A percentile compares a stretch with the other conserved stretches of the same genome.
Evolutionary conservation across 2,329 filamentous ascomycete genomes (phyloP).

Genomic region (Annulohypoxylon truncatum): DNA sequence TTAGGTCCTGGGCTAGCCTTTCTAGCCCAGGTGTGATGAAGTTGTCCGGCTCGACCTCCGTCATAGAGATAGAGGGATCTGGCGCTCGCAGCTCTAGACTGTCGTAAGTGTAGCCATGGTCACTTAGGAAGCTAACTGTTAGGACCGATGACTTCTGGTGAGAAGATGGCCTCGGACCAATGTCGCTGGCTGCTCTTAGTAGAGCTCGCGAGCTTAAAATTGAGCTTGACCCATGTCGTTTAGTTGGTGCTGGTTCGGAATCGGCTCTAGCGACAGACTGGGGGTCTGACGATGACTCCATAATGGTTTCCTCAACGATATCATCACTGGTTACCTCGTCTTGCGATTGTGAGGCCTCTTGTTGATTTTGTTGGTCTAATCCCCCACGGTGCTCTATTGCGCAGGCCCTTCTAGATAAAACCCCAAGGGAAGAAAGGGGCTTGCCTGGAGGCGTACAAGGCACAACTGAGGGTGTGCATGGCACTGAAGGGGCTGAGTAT

Average conservation of each 20-base stretch:
- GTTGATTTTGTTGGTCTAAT: neutral
- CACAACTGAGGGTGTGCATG: conserved; percentile 38
- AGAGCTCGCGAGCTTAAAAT: conserved; percentile 42
- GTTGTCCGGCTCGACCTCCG: conserved; percentile 57
- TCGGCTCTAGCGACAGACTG: conserved; percentile 42
- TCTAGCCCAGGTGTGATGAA: conserved; percentile 68
- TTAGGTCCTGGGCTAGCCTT: conserved; percentile 64
- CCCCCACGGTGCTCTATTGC: conserved; percentile 1
- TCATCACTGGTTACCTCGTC: conserved; percentile 33
- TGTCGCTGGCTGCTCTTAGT: conserved; percentile 51
- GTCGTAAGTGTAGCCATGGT: conserved; percentile 46
- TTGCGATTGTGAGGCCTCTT: neutral
- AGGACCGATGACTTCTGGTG: conserved; percentile 28
- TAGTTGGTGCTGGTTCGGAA: conserved; percentile 51
- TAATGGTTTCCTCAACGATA: conserved; percentile 46
- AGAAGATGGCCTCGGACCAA: conserved; percentile 44
- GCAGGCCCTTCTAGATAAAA: conserved; percentile 2
- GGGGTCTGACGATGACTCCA: conserved; percentile 35
- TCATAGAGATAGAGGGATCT: conserved; percentile 62
- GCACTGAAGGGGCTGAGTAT: conserved; percentile 1
- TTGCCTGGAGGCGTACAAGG: conserved; percentile 39
- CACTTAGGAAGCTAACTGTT: conserved; percentile 42
- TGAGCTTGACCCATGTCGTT: conserved; percentile 40
- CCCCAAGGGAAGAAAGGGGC: neutral
- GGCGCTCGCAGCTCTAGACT: conserved; percentile 65